Percentiles rank a stretch among this genome's conserved stretches.
Evolutionary conservation across 352 stramenopile species (phyloP).

Genomic region (Phytophthora palmivora): DNA sequence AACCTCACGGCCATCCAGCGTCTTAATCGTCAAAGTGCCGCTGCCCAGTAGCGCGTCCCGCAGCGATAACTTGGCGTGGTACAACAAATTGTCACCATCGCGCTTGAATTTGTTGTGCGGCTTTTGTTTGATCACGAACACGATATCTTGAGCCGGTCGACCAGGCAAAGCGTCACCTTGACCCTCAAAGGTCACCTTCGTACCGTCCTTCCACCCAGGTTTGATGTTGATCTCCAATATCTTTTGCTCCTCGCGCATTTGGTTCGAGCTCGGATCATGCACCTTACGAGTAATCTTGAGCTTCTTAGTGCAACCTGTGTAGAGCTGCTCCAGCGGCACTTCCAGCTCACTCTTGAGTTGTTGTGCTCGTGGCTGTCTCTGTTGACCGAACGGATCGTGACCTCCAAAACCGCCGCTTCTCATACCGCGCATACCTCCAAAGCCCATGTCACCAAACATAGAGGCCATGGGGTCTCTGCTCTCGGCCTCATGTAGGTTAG

Average conservation of each 20-base stretch:
- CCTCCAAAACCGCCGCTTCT: conserved; percentile 43
- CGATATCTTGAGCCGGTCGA: conserved; percentile 94
- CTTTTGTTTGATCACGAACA: conserved; percentile 95
- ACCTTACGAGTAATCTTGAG: conserved; percentile 97
- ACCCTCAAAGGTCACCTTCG: conserved; percentile 97
- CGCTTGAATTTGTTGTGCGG: conserved; percentile 93
- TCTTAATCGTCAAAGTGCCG: conserved; percentile 92
- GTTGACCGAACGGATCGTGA: conserved; percentile 51
- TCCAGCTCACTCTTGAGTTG: conserved; percentile 90
- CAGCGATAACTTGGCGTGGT: conserved; percentile 95
- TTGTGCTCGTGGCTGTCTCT: conserved; percentile 45
- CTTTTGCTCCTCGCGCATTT: conserved; percentile 95
- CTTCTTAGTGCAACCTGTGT: conserved; percentile 86
- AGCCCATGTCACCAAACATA: conserved; percentile 70
- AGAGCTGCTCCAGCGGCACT: conserved; percentile 92
- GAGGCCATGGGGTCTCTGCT: conserved; percentile 70
- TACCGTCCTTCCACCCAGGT: conserved; percentile 97
- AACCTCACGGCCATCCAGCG: conserved; percentile 94
- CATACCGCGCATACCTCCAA: conserved; percentile 60
- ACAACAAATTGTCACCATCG: conserved; percentile 95
- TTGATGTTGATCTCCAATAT: conserved; percentile 96
- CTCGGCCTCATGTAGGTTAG: conserved; percentile 81
- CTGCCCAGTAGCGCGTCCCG: conserved; percentile 94
- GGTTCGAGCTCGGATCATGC: conserved; percentile 69
- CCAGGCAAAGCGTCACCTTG: conserved; percentile 91